These are phyloP conservation scores for Monosporascus sp. DNA, from an alignment of 2,329 filamentous ascomycete species.

Conservation along the genomic window DNA sequence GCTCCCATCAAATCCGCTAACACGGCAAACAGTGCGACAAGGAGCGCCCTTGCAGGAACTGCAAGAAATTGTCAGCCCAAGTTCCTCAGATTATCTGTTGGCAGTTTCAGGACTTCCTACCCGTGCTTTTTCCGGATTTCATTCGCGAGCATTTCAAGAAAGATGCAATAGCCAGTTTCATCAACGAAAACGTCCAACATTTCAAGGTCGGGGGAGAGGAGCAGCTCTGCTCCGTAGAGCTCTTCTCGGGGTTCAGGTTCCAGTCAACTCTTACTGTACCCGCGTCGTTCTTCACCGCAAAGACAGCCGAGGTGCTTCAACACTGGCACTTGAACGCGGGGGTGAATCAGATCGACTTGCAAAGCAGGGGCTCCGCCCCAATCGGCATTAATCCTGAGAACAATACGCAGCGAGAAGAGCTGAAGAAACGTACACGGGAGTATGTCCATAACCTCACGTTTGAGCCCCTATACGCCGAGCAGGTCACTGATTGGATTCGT, in stretches of 20 bases:
- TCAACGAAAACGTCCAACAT: slow-evolving; percentile 41
- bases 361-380: slow-evolving; percentile 38
- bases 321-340: slow-evolving; percentile 44
- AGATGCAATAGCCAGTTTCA: slow-evolving; percentile 43
- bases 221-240: slow-evolving; percentile 37
- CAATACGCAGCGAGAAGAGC: slow-evolving; percentile 35
- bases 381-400: slow-evolving; percentile 44
- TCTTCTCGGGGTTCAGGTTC: slow-evolving; percentile 43
- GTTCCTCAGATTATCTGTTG: slow-evolving; percentile 53
- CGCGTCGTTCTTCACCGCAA: slow-evolving; percentile 48
- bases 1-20: background rate
- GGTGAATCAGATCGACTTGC: slow-evolving; percentile 33
- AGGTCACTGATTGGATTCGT: slow-evolving; percentile 42
- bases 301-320: slow-evolving; percentile 39
- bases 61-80: slow-evolving; percentile 43
- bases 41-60: slow-evolving; percentile 51
- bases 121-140: slow-evolving; percentile 46
- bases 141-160: slow-evolving; percentile 45
- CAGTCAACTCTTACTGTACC: slow-evolving; percentile 38
- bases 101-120: slow-evolving; percentile 52
- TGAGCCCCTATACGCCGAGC: slow-evolving; percentile 43
- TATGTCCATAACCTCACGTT: slow-evolving; percentile 44
- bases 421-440: slow-evolving; percentile 40
- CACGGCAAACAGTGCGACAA: slow-evolving; percentile 37
- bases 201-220: slow-evolving; percentile 38